Base-by-base conservation (phyloP, 345 rosid species). In the Physaria fendleri region DNA sequence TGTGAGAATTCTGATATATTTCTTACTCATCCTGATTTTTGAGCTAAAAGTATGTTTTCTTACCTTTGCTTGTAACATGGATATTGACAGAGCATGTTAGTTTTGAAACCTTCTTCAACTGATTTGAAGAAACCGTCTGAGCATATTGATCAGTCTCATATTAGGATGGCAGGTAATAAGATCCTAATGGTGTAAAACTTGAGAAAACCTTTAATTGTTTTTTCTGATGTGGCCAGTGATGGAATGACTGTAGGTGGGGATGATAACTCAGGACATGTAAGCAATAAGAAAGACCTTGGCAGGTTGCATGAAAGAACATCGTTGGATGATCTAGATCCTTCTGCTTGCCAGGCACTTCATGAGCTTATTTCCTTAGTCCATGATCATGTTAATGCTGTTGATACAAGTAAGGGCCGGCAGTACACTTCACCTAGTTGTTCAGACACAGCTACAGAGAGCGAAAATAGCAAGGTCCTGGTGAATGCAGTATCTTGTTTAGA, bases 351-450 rank as follows among this genome's bases (percentile, higher is more conserved):
- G 72, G 78, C 79, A 71, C 84, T 85, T 71, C 88, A 76, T 47
- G 76, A 81, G 43, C 84, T 92, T 56, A 82, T 85, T 73, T 81
- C 94, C 69, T 70, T 85, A 54, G 95, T 86, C 62, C 94, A 86
- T 76, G 78, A 79, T 47, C 69, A 28, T 35, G 82, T 89, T 43
- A 83, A 76, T 71, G 55, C 64, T 51, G 73, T 59, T 58, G 78
- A 57, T 53, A 67, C 71, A 64, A 76, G 65, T 71, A 74, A 39
- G 62, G 57, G 29, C 8, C 52, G 41, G 37, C 68, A 54, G 39
- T 62, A 77, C 51, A 46, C 74, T 49, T 57, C 80, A 59, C 65
- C 65, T 45, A 53, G 63, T 61, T 76, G 45, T 50, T 74, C 77
- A 43, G 66, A 40, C 17, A 43, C 56, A 59, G 37, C 34, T 53